Base-by-base conservation (phyloP, 495 filamentous ascomycete genomes). In the Neurospora intermedia region DNA sequence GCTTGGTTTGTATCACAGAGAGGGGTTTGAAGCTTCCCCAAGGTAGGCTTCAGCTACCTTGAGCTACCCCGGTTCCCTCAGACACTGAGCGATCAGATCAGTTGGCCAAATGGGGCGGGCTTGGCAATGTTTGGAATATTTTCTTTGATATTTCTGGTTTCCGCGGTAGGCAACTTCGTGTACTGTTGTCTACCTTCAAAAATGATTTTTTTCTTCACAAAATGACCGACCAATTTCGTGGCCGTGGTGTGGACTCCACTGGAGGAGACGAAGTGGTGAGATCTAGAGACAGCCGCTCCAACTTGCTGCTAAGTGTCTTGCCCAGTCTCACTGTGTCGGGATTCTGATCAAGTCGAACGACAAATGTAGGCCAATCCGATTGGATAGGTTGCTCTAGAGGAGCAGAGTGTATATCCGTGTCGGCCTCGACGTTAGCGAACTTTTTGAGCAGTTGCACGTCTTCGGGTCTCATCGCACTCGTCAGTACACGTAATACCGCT, bases 361-460 rank as follows among this genome's bases (percentile, higher is more conserved):
- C 73, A 39, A 76, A 80, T 35, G 69, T 54, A 13, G 78, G 78
- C 78, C 78, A 81, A 69, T 77, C 73, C 16, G 73, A 76, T 59
- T 75, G 73, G 1, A 80, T 38, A 7, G 74, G 59, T 31, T 81
- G 76, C 73, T 77, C 74, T 15, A 78, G 43, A 8, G 77, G 77
- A 15, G 74, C 77, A 66, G 54, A 31, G 27, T 48, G 71, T 20
- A 76, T 72, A 31, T 76, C 15, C 59, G 74, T 54, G 9, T 73
- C 76, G 11, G 54, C 20, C 13, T 78, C 77, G 11, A 79, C 72
- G 41, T 76, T 75, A 38, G 74, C 75, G n/a, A 74, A 75, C 27
- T 62, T 72, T 20, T 69, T 72, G 46, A 81, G 59, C 69, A 77
- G 45, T n/a, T 76, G 74, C 20, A 76, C 71, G 42, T 80, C 76